Base-by-base conservation (phyloP, 345 rosid species). In the Euclidium syriacum region DNA sequence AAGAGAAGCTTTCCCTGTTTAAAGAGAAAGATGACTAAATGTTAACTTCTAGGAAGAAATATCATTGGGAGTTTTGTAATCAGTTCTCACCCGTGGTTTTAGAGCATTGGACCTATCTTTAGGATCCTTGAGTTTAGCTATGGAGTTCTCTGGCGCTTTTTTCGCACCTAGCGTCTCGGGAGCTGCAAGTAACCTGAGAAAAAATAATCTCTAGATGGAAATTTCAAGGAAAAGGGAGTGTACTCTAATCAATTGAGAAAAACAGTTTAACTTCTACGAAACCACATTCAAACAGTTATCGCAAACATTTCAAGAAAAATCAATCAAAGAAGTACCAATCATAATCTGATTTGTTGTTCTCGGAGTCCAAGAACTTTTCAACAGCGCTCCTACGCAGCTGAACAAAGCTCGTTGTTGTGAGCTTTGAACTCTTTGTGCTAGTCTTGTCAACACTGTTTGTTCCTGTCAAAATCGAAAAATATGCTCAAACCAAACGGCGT, bases 31-130 rank as follows among this genome's bases (percentile, higher is more conserved):
- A 26, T 50, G 15, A 39, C 15, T 17, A 50, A 39, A 19, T n/a
- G 8, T 5, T 18, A 7, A 16, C 15, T 14, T 35, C 18, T 26
- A 15, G 36, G 5, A 12, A 36, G 15, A 15, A 32, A 27, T n/a
- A 4, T 44, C 6, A 56, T 15, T 15, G 10, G 1, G 19, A 40
- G 48, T n/a, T 3, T 52, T 10, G 2, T 4, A 47, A 15, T 15
- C 4, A 12, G 20, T 32, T 58, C 85, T 75, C 76, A 90, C 97
- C 80, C 85, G 75, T 34, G 83, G 75, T 61, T 63, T 81, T 6
- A 79, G 42, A 56, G 68, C 74, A 48, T 72, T 68, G 39, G 77
- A 32, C 26, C 16, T 47, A 63, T 64, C 53, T 39, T 64, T 63
- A 54, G 52, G 43, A 56, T 39, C 70, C 47, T 63, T 63, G 40